Conservation (phyloP, 2,329 filamentous ascomycete species). For the Leptographium wingfieldii region DNA sequence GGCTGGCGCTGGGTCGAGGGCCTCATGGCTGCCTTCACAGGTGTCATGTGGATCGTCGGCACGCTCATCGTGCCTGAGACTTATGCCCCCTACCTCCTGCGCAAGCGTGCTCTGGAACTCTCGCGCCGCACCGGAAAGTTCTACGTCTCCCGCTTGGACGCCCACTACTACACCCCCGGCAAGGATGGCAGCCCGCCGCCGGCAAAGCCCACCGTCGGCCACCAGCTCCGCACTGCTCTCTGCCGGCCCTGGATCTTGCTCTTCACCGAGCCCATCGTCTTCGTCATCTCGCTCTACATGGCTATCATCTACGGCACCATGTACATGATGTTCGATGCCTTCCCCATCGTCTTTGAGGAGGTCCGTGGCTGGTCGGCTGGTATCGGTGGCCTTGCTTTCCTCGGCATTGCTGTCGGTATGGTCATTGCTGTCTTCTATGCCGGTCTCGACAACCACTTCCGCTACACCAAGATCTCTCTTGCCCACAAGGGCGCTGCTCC, state of each 20-base stretch:
- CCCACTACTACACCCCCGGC: conserved; percentile 13
- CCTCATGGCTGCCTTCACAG: conserved; percentile 51
- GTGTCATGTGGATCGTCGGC: conserved; percentile 43
- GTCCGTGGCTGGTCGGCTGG: conserved; percentile 45
- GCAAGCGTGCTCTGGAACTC: conserved; percentile 38
- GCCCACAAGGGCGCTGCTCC: conserved; percentile 41
- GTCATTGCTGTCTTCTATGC: conserved; percentile 42
- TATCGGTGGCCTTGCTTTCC: conserved; percentile 50
- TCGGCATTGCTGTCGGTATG: conserved; percentile 59
- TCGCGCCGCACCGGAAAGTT: conserved; percentile 32
- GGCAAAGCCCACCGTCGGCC: conserved; percentile 24
- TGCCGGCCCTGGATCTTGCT: conserved; percentile 56
- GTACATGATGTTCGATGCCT: conserved; percentile 48
- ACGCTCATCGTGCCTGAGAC: conserved; percentile 44
- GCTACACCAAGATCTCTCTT: conserved; percentile 28
- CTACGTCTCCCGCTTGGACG: conserved; percentile 26
- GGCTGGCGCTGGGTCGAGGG: conserved; percentile 63
- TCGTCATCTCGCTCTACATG: conserved; percentile 53
- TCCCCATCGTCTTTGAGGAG: conserved; percentile 54
- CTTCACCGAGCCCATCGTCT: conserved; percentile 58
- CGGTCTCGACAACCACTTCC: conserved; percentile 42
- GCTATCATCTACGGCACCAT: conserved; percentile 46
- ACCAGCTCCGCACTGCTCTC: conserved; percentile 45
- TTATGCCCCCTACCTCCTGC: conserved; percentile 45
- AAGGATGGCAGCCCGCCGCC: conserved; percentile 13